phyloP scores from a whole-genome alignment of 1,284 basidiomycete species.

The Neonothopanus nambi region DNA sequence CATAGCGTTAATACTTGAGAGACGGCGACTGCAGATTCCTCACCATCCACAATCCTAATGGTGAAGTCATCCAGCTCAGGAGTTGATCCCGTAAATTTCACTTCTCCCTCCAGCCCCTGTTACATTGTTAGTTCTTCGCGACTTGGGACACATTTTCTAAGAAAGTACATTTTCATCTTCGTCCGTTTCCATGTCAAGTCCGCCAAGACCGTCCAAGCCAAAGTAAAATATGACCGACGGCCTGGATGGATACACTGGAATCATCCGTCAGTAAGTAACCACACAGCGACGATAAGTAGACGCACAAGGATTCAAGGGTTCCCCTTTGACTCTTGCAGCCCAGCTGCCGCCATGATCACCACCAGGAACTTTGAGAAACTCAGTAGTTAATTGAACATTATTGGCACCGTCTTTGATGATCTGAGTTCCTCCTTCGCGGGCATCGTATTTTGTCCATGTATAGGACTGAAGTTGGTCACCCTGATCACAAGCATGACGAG shows the following conservation, averaged over 20 bases:
- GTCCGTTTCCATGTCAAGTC: slow-evolving; percentile 74
- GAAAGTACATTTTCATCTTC: slow-evolving; percentile 69
- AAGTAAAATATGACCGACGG: slow-evolving; percentile 84
- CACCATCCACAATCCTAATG: slow-evolving; percentile 81
- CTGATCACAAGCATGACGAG: slow-evolving; percentile 90
- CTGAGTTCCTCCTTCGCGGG: slow-evolving; percentile 83
- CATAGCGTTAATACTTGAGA: slow-evolving; percentile 1
- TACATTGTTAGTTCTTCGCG: slow-evolving; percentile 13
- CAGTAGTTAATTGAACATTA: slow-evolving; percentile 84
- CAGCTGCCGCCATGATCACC: slow-evolving; percentile 85
- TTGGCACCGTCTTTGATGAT: slow-evolving; percentile 79
- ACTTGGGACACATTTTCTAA: neutral
- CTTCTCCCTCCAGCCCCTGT: slow-evolving; percentile 71
- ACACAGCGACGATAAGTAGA: neutral
- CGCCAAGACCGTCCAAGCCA: slow-evolving; percentile 85
- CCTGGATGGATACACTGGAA: slow-evolving; percentile 42
- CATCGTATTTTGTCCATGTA: slow-evolving; percentile 87
- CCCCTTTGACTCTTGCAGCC: slow-evolving; percentile 86
- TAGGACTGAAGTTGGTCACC: slow-evolving; percentile 80
- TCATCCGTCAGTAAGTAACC: neutral
- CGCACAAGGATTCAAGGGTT: slow-evolving; percentile 69
- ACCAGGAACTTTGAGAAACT: slow-evolving; percentile 81
- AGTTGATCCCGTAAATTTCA: slow-evolving; percentile 71
- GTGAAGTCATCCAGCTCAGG: slow-evolving; percentile 81
- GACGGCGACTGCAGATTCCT: slow-evolving; percentile 1